These are phyloP conservation scores for Choiromyces venosus DNA, from an alignment of 495 filamentous ascomycete genomes.

Conservation along the genomic window DNA sequence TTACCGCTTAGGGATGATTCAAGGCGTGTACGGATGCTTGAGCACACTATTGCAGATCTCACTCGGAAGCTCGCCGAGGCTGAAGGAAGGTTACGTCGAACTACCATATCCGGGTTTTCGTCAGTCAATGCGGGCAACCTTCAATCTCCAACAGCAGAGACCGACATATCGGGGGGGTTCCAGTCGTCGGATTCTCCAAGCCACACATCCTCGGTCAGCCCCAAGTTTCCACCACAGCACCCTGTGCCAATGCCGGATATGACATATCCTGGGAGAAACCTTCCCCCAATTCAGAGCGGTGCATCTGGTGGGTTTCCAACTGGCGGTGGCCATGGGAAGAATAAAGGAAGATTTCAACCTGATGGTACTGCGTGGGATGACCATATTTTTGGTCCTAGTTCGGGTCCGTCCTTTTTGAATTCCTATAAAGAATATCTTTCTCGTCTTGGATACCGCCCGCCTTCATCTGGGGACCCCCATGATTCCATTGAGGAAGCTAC, in stretches of 20 bases:
- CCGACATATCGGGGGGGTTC: background rate
- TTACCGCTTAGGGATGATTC: background rate
- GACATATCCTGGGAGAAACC: background rate
- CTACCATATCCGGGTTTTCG: conserved; percentile 10
- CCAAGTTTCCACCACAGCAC: background rate
- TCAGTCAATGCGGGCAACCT: background rate
- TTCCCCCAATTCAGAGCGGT: background rate
- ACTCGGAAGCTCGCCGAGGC: conserved; percentile 34
- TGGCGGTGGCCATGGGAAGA: background rate
- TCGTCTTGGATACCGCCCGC: conserved; percentile 33
- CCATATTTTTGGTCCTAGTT: conserved; percentile 38
- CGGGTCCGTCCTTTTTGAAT: conserved; percentile 36
- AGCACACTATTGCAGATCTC: conserved; percentile 32
- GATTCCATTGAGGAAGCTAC: background rate
- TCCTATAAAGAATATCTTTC: conserved; percentile 37
- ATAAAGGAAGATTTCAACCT: conserved; percentile 21
- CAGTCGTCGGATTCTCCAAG: background rate
- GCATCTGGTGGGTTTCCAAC: background rate
- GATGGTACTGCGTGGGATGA: conserved; percentile 35
- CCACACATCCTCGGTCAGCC: background rate
- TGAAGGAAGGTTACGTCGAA: conserved; percentile 20
- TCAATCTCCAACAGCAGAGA: background rate
- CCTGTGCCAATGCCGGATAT: background rate
- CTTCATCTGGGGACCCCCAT: conserved; percentile 20
- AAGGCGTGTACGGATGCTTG: conserved; percentile 36